These are phyloP conservation scores for Chamaenerion angustifolium DNA, from an alignment of 345 rosid genomes.

Conservation along the genomic window DNA sequence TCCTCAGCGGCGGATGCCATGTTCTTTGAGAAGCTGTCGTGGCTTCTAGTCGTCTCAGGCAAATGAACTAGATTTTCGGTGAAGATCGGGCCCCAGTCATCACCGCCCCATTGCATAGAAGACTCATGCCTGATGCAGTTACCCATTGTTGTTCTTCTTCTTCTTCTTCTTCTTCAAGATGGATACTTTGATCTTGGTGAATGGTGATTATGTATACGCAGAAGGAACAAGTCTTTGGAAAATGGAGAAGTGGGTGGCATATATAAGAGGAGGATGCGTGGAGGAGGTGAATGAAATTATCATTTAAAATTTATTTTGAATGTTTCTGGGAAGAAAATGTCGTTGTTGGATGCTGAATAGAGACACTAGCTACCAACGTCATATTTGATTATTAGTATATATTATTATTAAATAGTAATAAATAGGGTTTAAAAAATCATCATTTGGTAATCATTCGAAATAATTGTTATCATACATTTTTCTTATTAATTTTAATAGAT, in stretches of 20 bases:
- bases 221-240: neutral
- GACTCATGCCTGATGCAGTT: slow-evolving; percentile 31
- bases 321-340: neutral
- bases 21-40: too few relatives aligned
- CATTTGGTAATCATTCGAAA: too few relatives aligned
- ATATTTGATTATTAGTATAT: too few relatives aligned
- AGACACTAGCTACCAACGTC: too few relatives aligned
- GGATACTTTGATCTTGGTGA: neutral
- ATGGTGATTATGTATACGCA: neutral
- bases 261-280: neutral
- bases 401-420: too few relatives aligned
- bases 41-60: neutral
- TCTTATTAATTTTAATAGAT: too few relatives aligned
- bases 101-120: slow-evolving; percentile 35
- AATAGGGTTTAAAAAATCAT: too few relatives aligned
- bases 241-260: neutral
- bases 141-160: slow-evolving; percentile 18
- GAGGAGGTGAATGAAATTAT: neutral
- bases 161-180: neutral
- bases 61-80: neutral
- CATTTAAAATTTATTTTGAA: neutral
- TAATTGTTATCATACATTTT: too few relatives aligned
- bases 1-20: too few relatives aligned
- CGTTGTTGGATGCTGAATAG: neutral
- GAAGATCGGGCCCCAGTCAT: slow-evolving; percentile 25